These are phyloP conservation scores for Protomyces inouyei DNA, from an alignment of 1,139 yeast genomes.

Conservation along the genomic window DNA sequence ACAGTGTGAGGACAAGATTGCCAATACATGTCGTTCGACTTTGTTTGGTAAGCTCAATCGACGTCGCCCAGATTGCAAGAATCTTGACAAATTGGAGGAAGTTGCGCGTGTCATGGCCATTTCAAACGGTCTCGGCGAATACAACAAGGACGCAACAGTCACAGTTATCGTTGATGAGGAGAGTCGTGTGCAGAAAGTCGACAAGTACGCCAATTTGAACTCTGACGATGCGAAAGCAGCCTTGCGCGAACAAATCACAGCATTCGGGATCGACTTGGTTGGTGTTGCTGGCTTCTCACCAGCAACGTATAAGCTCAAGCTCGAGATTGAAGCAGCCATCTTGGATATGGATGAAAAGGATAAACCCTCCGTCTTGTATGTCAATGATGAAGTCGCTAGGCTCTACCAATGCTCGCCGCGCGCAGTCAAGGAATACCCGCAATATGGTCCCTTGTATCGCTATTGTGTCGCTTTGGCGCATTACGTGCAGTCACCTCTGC, in stretches of 20 bases:
- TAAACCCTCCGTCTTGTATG: slow-evolving; percentile 46
- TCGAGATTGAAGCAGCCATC: slow-evolving; percentile 47
- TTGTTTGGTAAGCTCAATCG: slow-evolving; percentile 75
- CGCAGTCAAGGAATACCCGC: slow-evolving; percentile 78
- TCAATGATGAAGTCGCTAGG: slow-evolving; percentile 89
- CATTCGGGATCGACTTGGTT: slow-evolving; percentile 73
- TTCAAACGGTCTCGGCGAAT: slow-evolving; percentile 64
- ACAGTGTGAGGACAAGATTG: slow-evolving; percentile 68
- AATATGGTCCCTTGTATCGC: slow-evolving; percentile 72
- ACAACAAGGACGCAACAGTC: slow-evolving; percentile 74
- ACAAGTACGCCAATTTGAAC: slow-evolving; percentile 72
- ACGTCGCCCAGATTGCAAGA: slow-evolving; percentile 43
- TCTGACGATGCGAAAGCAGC: slow-evolving; percentile 54
- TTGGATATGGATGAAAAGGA: slow-evolving; percentile 41
- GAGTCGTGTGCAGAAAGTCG: slow-evolving; percentile 70
- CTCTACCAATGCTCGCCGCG: slow-evolving; percentile 76
- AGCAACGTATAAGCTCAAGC: slow-evolving; percentile 57
- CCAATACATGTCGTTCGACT: slow-evolving; percentile 61
- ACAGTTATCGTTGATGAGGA: slow-evolving; percentile 74
- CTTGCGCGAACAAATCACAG: slow-evolving; percentile 52
- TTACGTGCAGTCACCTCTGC: slow-evolving; percentile 80
- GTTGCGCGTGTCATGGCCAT: slow-evolving; percentile 77
- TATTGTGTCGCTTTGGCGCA: slow-evolving; percentile 88
- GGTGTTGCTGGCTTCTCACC: slow-evolving; percentile 87
- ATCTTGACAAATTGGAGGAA: background rate